Base-by-base conservation (phyloP, 2,329 filamentous ascomycete genomes). In the Aspergillus tamarii region DNA sequence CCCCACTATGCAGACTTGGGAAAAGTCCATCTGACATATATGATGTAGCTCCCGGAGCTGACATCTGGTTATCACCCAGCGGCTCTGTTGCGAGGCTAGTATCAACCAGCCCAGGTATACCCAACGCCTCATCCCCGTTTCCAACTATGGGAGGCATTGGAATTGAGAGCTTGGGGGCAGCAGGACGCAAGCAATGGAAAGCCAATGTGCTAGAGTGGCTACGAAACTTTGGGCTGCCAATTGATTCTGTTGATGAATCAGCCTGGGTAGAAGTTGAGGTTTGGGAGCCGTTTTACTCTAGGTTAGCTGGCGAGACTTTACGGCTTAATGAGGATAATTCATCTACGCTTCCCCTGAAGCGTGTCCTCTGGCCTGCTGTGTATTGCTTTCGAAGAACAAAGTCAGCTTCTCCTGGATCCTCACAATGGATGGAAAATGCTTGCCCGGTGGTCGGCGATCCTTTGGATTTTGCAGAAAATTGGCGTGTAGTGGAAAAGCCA, bases 331-430 rank as follows among this genome's bases (percentile, higher is more conserved):
- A 73, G 54, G 72, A 73, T 62, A 65, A 61, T 59, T 70, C 70
- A 50, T 70, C 74, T 16, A 64, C 69, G 21, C 68, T 77, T 62
- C 72, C 75, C 30, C 71, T 79, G 64, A 80, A 78, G 67, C 77
- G 78, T 28, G 76, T 82, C 59, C 70, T 81, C 57, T 83, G 81
- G 81, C 81, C 81, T 23, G 77, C 79, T 34, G 70, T 73, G 26
- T 78, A 79, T 64, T 81, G 78, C 68, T 83, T 83, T 65, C 71
- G 67, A 61, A 75, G 79, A 56, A 68, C 68, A 48, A 73, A 66
- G n/a, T 66, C 72, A 54, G 57, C 60, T 8, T 57, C 63, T 26
- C 59, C 65, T 53, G 64, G 60, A n/a, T 52, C 61, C 21, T 64
- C 64, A 45, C 70, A 72, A 48, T 66, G 56, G 55, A 53, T 69